A percentile compares a stretch with the other conserved stretches of the same genome.
Conservation (phyloP, 805 yeast genomes). For the Ogataea pini region DNA sequence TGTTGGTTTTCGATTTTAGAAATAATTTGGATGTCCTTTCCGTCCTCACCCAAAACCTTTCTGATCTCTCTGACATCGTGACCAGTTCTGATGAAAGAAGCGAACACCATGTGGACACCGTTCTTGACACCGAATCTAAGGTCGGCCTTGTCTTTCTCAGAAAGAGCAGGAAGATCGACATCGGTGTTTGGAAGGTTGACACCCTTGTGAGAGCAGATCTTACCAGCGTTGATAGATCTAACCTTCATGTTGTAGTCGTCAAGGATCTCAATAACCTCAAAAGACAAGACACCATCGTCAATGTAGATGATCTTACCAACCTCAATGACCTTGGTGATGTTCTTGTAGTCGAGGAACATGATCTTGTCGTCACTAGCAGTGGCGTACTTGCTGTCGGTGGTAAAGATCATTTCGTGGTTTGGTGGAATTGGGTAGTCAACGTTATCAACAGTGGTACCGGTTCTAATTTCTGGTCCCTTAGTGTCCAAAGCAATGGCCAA, state of each 20-base stretch:
- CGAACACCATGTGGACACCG: constrained; percentile 97
- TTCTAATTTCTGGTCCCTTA: constrained; percentile 99
- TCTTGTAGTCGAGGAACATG: constrained; percentile 92
- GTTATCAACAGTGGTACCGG: constrained; percentile 86
- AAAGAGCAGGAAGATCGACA: constrained; percentile 96
- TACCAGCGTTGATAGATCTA: constrained; percentile 89
- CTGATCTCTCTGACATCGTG: constrained; percentile 88
- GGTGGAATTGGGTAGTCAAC: constrained; percentile 81
- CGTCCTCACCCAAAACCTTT: constrained; percentile 94
- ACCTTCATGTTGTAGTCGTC: constrained; percentile 84
- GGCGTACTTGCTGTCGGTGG: constrained; percentile 84
- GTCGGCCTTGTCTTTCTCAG: constrained; percentile 95
- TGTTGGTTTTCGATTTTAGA: constrained; percentile 99
- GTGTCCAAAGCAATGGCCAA: constrained; percentile 98
- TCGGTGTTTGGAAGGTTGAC: constrained; percentile 99
- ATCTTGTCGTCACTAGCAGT: constrained; percentile 70
- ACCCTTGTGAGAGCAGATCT: constrained; percentile 96
- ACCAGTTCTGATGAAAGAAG: constrained; percentile 96
- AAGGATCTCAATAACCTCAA: constrained; percentile 82
- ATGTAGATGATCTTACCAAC: constrained; percentile 89
- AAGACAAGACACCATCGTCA: constrained; percentile 97
- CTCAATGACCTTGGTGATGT: constrained; percentile 91
- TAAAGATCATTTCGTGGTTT: constrained; percentile 87
- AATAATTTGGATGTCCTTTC: constrained; percentile 93
- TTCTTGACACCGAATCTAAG: constrained; percentile 94